A percentile compares a stretch with the other conserved stretches of the same genome.
These are phyloP conservation scores for Carex littledalei DNA, from an alignment of 176 grass and related monocot species.

Conservation along the genomic window DNA sequence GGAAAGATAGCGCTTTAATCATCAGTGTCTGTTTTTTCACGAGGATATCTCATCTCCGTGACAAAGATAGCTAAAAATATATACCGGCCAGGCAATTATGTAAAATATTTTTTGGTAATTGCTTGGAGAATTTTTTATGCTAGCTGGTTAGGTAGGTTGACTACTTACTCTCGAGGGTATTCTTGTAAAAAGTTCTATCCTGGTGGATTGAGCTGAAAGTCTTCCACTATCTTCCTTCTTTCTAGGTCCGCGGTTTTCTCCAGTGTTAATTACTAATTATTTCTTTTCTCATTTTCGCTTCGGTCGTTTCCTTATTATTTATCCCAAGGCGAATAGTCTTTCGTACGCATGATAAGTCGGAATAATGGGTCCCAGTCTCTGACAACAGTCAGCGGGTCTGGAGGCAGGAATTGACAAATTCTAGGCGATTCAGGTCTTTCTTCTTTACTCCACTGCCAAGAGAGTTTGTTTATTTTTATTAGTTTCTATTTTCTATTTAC, in stretches of 20 bases:
- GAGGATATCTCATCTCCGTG: neutral
- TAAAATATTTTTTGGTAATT: neutral
- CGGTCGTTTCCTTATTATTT: neutral
- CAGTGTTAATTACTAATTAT: neutral
- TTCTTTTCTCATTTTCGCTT: neutral
- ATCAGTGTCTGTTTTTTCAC: neutral
- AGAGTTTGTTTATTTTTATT: neutral
- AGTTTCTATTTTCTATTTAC: neutral
- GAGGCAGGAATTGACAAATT: conserved; percentile 26
- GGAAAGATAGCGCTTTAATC: neutral
- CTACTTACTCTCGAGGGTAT: neutral
- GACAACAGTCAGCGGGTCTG: conserved; percentile 15
- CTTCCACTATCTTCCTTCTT: conserved; percentile 24
- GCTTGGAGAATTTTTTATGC: neutral
- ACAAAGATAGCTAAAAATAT: neutral
- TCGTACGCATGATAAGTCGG: neutral
- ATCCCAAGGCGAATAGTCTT: conserved; percentile 1
- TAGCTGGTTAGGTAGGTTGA: conserved; percentile 14
- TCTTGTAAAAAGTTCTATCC: neutral
- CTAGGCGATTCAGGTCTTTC: conserved; percentile 6
- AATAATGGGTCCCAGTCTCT: neutral
- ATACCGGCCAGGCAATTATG: neutral
- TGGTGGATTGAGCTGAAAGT: conserved; percentile 14
- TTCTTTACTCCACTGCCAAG: neutral
- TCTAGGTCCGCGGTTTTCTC: conserved; percentile 7